Evolutionary conservation across 208 protist genomes (phyloP).

Genomic region (Trypanosoma avium): DNA sequence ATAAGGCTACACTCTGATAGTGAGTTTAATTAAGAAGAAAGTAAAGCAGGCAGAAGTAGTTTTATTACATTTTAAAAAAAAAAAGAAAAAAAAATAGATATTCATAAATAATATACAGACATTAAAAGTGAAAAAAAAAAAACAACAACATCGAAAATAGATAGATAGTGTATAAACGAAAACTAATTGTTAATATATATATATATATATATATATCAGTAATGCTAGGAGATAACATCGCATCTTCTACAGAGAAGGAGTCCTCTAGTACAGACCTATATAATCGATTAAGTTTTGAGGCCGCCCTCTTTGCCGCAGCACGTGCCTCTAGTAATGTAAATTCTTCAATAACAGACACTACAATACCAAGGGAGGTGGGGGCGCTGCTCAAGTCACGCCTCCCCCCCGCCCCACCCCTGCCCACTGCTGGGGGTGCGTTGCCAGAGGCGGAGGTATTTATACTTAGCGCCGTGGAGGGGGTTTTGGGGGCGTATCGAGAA

Average conservation of each 20-base stretch:
- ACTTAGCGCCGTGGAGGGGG: slow-evolving; percentile 2
- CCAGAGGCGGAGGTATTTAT: slow-evolving; percentile 14
- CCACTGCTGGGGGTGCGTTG: not conserved
- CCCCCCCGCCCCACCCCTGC: not conserved
- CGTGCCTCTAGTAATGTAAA: not conserved
- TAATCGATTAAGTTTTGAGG: slow-evolving; percentile 3
- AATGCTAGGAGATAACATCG: not conserved
- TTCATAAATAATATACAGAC: too few species aligned
- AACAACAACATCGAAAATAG: too few species aligned
- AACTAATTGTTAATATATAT: too few species aligned
- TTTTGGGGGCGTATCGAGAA: slow-evolving; percentile 9
- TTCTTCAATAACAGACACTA: not conserved
- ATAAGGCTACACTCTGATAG: too few species aligned
- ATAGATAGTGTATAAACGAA: too few species aligned
- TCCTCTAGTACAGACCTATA: not conserved
- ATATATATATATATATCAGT: too few species aligned
- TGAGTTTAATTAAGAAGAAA: too few species aligned
- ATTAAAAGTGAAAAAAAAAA: too few species aligned
- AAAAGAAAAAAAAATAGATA: too few species aligned
- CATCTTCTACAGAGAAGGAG: not conserved
- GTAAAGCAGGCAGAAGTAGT: too few species aligned
- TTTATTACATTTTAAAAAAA: too few species aligned
- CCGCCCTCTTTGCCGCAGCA: not conserved
- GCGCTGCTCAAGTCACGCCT: not conserved
- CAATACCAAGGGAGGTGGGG: not conserved